Conservation (phyloP, 2,329 filamentous ascomycete genomes). For the Phialemoniopsis sp. region DNA sequence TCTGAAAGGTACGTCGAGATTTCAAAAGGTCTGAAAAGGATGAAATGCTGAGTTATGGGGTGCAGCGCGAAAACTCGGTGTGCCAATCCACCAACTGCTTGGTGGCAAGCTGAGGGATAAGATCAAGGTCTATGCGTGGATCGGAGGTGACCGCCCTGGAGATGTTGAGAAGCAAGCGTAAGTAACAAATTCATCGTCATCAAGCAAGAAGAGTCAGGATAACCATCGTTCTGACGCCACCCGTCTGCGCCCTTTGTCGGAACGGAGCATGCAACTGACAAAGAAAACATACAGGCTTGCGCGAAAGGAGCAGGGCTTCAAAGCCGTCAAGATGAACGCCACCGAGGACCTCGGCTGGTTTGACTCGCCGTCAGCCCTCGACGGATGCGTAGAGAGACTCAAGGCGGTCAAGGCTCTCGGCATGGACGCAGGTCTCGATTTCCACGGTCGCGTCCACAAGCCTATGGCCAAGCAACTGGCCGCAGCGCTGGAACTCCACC, state of each 20-base stretch:
- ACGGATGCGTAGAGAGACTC: slow-evolving; percentile 55
- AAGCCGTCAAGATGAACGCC: slow-evolving; percentile 63
- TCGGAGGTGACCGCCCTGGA: slow-evolving; percentile 61
- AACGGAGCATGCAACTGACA: too few species aligned
- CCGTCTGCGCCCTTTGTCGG: background rate
- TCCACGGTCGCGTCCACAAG: slow-evolving; percentile 66
- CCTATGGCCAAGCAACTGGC: slow-evolving; percentile 67
- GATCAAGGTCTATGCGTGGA: slow-evolving; percentile 64
- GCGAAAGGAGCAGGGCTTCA: slow-evolving; percentile 51
- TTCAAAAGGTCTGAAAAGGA: background rate
- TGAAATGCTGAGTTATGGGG: background rate
- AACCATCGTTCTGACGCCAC: too few species aligned
- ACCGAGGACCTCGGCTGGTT: slow-evolving; percentile 65
- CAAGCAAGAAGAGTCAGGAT: background rate
- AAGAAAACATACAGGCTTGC: slow-evolving; percentile 28
- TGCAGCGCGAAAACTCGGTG: slow-evolving; percentile 25
- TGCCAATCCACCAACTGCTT: slow-evolving; percentile 61
- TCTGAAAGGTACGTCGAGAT: slow-evolving; percentile 42
- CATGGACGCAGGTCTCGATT: slow-evolving; percentile 63
- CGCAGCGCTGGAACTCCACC: slow-evolving; percentile 56
- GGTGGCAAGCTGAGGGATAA: slow-evolving; percentile 62
- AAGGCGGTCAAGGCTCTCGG: slow-evolving; percentile 60
- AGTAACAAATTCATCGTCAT: slow-evolving; percentile 7
- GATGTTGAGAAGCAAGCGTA: slow-evolving; percentile 54
- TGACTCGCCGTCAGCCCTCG: slow-evolving; percentile 54